Base-by-base conservation (phyloP, 129 eudicot genomes). In the Smallanthus sonchifolius region DNA sequence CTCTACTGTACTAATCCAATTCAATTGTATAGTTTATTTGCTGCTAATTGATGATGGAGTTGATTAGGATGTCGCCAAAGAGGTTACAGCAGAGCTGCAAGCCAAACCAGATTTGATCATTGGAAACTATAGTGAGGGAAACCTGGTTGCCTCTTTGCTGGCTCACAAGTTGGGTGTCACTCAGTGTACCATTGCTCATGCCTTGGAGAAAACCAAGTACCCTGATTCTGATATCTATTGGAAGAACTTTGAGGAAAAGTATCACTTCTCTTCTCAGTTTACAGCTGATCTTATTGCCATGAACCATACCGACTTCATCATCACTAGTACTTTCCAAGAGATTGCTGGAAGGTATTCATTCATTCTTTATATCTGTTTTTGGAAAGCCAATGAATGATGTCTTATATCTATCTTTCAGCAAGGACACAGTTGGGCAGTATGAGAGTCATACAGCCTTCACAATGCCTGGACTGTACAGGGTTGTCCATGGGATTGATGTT, bases 131-230 rank as follows among this genome's bases (percentile, higher is more conserved):
- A 92, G 97, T 54, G 97, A 92, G 79, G 97, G 97, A 2, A 92
- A 92, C 65, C 87, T 92, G 15, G 97, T 83, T 34, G 97, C 97
- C 71, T 92, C 97, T 3, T 78, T 92, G 89, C 81, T 92, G 13
- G 97, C 97, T 75, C 97, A 89, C 93, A 89, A 82, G 67, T 77
- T 89, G 64, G 97, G 97, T 45, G 96, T 92, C 17, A 92, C 97
- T 44, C 97, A 91, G 89, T 83, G 97, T 75, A 92, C 97, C 30
- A 92, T 92, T 83, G 97, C 97, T 78, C 97, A 92, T 82, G 97
- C 97, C 10, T 67, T 92, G 51, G 97, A 92, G 84, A 89, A 89
- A 74, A 92, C 97, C 9, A 92, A 92, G 72, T 92, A 92, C 71
- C 97, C 97, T 2, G 96, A 92, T 82, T 92, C 97, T 8, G 97